These are phyloP conservation scores for Crucibulum laeve DNA, from an alignment of 768 basidiomycete genomes.

Conservation along the genomic window DNA sequence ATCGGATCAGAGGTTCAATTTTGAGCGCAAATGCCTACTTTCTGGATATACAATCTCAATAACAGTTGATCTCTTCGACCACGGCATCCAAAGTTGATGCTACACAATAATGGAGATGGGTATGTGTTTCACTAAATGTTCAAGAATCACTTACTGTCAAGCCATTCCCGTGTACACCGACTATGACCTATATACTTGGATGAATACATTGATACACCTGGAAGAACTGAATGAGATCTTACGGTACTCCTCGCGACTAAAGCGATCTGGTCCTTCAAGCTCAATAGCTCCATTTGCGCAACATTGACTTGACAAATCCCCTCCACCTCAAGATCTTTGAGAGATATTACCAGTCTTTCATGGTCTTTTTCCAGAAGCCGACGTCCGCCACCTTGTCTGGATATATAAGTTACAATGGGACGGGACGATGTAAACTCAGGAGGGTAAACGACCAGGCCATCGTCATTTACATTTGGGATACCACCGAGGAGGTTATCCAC, in stretches of 20 bases:
- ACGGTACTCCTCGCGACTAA: constrained; percentile 57
- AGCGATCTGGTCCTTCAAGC: constrained; percentile 55
- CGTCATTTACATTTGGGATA: constrained; percentile 12
- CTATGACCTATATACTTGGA: constrained; percentile 32
- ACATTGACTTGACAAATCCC: constrained; percentile 44
- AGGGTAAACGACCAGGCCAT: constrained; percentile 2
- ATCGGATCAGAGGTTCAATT: background rate
- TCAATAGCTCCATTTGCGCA: constrained; percentile 29
- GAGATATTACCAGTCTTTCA: constrained; percentile 35
- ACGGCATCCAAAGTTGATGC: constrained; percentile 66
- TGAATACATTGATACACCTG: background rate
- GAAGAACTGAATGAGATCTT: constrained; percentile 11
- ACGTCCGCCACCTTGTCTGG: constrained; percentile 41
- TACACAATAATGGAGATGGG: constrained; percentile 6
- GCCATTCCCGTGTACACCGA: constrained; percentile 63
- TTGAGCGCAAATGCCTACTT: constrained; percentile 38
- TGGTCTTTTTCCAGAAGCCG: constrained; percentile 41
- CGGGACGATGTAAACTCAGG: constrained; percentile 1
- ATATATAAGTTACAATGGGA: constrained; percentile 44
- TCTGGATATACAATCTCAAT: constrained; percentile 65
- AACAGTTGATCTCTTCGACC: constrained; percentile 52
- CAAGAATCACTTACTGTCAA: constrained; percentile 34
- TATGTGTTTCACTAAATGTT: background rate
- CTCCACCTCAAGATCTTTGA: constrained; percentile 40
- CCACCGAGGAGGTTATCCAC: constrained; percentile 24